Evolutionary conservation across 2,329 filamentous ascomycete species (phyloP), one percentile per base, ranked within the genome.

Genomic region (Scedosporium minutisporum): DNA sequence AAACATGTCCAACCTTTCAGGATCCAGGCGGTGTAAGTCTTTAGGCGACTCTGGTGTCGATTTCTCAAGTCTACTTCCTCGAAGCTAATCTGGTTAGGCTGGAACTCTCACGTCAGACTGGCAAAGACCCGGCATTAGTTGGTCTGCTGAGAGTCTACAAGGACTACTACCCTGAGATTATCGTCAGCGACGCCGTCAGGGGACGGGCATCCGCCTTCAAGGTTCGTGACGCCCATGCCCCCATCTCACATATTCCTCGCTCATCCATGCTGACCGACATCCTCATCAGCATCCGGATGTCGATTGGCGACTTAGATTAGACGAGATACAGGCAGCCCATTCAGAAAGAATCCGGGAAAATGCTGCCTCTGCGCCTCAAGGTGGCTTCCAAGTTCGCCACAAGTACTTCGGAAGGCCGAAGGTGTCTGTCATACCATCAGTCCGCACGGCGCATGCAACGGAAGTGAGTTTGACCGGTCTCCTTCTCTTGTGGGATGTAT

Each of bases 151-250:
- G 88, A 62, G 85, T 93, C n/a, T 96, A 88, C 77, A 95, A 95
- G 71, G 91, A 93, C 71, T 96, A 93, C 73, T 96, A 93, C 69
- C 91, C 91, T 0, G 91, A 96, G 71, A 90, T 96, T 62, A 90
- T 96, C 64, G 82, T 93, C 14, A 89, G 88, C 23, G 87, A 88
- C 66, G 78, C 83, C 3, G 82, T 85, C 33, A 78, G 79, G 61
- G 84, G 84, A 44, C 81, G 82, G 64, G 84, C 85, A 0, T 82
- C 83, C 3, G 79, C 84, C 1, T 88, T 88, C 72, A 86, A 84
- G 72, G 82, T 83, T 70, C 42, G 67, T 18, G 6, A 51, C 33
- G 10, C 33, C 9, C 33, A 14, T 4, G 6, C n/a, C 44, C 7
- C 25, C 33, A 27, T 21, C n/a, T 23, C n/a, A 33, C 55, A 33